Conservation (phyloP, 78 protist species). For the Cavenderia fasciculata region DNA sequence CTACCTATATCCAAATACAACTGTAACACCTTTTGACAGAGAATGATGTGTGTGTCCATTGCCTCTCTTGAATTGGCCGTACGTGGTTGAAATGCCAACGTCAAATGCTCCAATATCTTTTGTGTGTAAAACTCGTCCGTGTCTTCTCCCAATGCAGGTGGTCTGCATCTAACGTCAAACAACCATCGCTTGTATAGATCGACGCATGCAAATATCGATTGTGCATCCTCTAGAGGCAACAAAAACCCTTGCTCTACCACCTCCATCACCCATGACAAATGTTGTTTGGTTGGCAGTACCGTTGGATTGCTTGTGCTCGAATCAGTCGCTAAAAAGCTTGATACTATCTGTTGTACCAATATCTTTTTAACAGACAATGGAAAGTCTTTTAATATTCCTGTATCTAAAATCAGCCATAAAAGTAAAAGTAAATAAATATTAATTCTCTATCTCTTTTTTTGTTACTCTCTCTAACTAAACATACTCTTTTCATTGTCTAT, state of each 20-base stretch:
- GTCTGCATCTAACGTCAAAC: constrained; percentile 49
- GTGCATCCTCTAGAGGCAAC: constrained; percentile 40
- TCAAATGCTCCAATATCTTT: constrained; percentile 46
- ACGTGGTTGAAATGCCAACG: constrained; percentile 50
- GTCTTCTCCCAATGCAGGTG: constrained; percentile 31
- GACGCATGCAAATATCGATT: constrained; percentile 21
- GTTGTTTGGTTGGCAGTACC: constrained; percentile 13
- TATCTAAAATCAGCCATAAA: constrained; percentile 13
- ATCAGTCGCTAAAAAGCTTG: constrained; percentile 7
- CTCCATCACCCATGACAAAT: constrained; percentile 68
- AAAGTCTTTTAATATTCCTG: constrained; percentile 67
- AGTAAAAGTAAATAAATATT: not conserved
- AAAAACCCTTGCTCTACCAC: constrained; percentile 59
- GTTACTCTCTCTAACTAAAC: not conserved
- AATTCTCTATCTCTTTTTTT: not conserved
- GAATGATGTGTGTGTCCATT: constrained; percentile 34
- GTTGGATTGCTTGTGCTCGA: constrained; percentile 7
- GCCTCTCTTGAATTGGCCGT: not conserved
- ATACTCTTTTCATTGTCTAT: constrained; percentile 61
- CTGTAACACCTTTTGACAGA: constrained; percentile 69
- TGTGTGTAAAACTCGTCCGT: constrained; percentile 25
- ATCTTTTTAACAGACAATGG: constrained; percentile 57
- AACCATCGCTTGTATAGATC: constrained; percentile 67
- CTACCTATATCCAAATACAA: constrained; percentile 53
- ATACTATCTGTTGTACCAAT: constrained; percentile 37